These are phyloP conservation scores for Fusarium robinianum DNA, from an alignment of 2,329 filamentous ascomycete genomes.

Conservation along the genomic window DNA sequence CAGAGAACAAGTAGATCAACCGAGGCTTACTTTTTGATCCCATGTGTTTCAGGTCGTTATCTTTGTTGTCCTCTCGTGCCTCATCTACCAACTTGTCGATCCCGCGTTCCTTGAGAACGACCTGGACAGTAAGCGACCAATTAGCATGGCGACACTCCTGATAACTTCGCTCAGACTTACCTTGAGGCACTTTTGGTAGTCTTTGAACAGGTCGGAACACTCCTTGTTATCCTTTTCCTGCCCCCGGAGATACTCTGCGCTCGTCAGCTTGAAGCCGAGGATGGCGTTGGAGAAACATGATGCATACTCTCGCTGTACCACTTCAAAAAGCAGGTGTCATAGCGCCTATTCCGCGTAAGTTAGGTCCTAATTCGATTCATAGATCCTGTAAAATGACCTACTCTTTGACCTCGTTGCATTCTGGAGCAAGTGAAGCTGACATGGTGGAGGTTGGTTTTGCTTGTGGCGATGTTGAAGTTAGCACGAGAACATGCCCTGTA, in stretches of 20 bases:
- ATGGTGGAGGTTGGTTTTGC: conserved; percentile 54
- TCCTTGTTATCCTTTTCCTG: conserved; percentile 80
- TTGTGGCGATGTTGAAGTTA: conserved; percentile 25
- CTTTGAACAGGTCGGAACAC: conserved; percentile 81
- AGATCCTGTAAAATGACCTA: conserved; percentile 82
- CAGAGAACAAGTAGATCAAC: background rate
- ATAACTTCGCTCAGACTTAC: conserved; percentile 54
- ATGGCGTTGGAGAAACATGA: conserved; percentile 23
- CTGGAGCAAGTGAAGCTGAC: conserved; percentile 92
- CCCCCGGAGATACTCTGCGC: conserved; percentile 83
- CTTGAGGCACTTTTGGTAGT: conserved; percentile 84
- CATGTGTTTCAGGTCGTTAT: conserved; percentile 70
- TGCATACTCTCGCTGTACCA: conserved; percentile 99
- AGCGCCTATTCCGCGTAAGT: conserved; percentile 64
- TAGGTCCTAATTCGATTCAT: conserved; percentile 69
- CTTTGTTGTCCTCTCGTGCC: conserved; percentile 84
- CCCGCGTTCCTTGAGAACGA: conserved; percentile 82
- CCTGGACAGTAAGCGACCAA: conserved; percentile 14
- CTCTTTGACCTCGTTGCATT: conserved; percentile 97
- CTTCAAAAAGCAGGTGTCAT: conserved; percentile 96
- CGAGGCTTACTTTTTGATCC: conserved; percentile 47
- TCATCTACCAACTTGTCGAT: conserved; percentile 94
- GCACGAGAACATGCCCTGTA: too few relatives aligned
- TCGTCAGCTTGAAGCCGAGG: conserved; percentile 17
- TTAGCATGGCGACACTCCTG: conserved; percentile 1